phyloP scores from a whole-genome alignment of 441 rosid genomes.

The Manihot esculenta region DNA sequence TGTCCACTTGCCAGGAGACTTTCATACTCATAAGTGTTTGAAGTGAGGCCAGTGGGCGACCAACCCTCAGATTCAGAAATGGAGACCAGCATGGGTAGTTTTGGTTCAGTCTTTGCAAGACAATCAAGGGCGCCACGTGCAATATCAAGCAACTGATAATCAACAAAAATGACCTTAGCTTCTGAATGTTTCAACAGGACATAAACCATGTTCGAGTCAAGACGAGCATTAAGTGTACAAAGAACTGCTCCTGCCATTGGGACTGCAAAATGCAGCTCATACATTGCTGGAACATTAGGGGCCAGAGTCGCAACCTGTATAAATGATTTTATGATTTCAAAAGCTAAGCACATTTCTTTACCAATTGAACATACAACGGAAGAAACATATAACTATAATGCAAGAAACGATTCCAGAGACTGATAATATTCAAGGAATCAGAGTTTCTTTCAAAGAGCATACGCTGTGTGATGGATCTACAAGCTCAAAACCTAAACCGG shows the following conservation, averaged over 20 bases:
- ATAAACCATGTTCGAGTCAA: constrained; percentile 62
- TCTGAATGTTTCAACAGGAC: constrained; percentile 58
- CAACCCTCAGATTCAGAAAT: constrained; percentile 35
- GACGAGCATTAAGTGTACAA: constrained; percentile 76
- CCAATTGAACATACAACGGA: too few relatives aligned
- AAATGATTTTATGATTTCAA: background rate
- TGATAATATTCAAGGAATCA: too few relatives aligned
- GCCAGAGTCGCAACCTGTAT: constrained; percentile 69
- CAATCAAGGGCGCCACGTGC: constrained; percentile 57
- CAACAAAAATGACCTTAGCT: constrained; percentile 66
- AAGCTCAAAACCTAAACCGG: too few relatives aligned
- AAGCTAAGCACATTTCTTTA: background rate
- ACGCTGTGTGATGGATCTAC: too few relatives aligned
- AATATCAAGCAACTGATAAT: constrained; percentile 53
- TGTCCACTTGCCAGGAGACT: constrained; percentile 42
- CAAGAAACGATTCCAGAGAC: background rate
- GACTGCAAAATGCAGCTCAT: constrained; percentile 81
- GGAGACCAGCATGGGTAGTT: constrained; percentile 41
- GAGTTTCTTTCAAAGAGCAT: too few relatives aligned
- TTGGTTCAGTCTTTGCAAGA: constrained; percentile 34
- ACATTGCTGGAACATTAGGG: constrained; percentile 81
- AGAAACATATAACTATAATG: background rate
- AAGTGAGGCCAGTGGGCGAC: constrained; percentile 2
- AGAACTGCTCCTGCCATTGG: constrained; percentile 86
- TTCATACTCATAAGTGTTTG: constrained; percentile 45